Evolutionary conservation across 192 early-diverging fungal genomes (phyloP).

Genomic region (Coemansia umbellata): DNA sequence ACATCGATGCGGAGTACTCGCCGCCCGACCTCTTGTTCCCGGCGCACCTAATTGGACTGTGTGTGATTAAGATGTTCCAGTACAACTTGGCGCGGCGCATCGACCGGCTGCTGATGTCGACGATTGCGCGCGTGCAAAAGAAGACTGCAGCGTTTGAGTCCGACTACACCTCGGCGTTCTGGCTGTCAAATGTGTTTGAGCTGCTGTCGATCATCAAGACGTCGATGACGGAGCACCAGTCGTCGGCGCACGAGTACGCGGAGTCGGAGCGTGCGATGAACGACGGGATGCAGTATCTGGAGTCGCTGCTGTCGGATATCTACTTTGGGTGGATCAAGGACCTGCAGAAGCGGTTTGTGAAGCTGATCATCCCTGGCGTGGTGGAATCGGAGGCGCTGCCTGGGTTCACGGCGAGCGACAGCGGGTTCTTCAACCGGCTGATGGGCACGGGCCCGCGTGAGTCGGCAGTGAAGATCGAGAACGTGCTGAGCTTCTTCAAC

Average conservation of each 20-base stretch:
- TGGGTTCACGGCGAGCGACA: conserved; percentile 91
- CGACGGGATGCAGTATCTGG: conserved; percentile 84
- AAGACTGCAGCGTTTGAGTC: conserved; percentile 58
- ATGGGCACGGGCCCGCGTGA: conserved; percentile 73
- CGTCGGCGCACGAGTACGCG: conserved; percentile 57
- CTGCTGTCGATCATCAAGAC: conserved; percentile 84
- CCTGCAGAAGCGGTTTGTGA: conserved; percentile 87
- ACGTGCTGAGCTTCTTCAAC: conserved; percentile 89
- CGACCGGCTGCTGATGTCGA: conserved; percentile 78
- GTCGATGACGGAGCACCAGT: conserved; percentile 68
- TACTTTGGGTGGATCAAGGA: conserved; percentile 99
- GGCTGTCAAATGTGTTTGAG: conserved; percentile 97
- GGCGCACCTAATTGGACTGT: conserved; percentile 84
- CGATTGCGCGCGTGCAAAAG: conserved; percentile 77
- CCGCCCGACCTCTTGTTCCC: conserved; percentile 83
- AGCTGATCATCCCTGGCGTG: conserved; percentile 94
- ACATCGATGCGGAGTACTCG: conserved; percentile 70
- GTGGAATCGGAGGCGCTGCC: conserved; percentile 95
- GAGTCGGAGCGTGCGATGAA: conserved; percentile 76
- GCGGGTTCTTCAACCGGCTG: conserved; percentile 86
- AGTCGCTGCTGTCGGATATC: conserved; percentile 88
- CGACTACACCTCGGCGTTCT: conserved; percentile 76
- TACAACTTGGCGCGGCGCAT: conserved; percentile 79
- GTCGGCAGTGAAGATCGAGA: conserved; percentile 84
- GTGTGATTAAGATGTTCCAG: conserved; percentile 82